Conservation (phyloP, 2,329 filamentous ascomycete genomes). For the Balansia obtecta region DNA sequence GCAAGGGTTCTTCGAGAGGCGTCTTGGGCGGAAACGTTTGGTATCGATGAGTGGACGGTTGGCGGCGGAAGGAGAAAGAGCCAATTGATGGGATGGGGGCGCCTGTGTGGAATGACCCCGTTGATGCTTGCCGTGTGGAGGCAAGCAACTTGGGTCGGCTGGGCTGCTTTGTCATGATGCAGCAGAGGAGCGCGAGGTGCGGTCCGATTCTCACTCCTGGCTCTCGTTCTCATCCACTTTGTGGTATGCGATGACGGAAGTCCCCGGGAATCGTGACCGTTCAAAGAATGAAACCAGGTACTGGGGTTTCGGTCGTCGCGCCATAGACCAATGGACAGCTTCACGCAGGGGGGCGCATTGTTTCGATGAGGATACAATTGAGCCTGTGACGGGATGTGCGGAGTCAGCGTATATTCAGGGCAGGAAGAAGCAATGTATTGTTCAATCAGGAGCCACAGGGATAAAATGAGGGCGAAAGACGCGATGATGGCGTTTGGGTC, state of each 20-base stretch:
- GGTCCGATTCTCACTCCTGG: background rate
- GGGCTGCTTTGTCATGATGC: slow-evolving; percentile 6
- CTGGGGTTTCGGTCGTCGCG: background rate
- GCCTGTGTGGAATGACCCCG: slow-evolving; percentile 40
- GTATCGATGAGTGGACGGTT: slow-evolving; percentile 46
- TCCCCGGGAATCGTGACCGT: background rate
- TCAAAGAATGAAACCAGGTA: background rate
- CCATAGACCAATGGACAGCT: background rate
- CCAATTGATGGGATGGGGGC: slow-evolving; percentile 31
- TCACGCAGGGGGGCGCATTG: background rate
- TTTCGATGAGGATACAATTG: background rate
- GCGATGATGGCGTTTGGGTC: background rate
- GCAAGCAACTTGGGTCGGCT: slow-evolving; percentile 3
- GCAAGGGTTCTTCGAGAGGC: slow-evolving; percentile 34
- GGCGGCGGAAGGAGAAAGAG: slow-evolving; percentile 20
- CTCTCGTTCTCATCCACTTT: background rate
- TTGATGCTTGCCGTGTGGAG: slow-evolving; percentile 18
- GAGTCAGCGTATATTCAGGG: background rate
- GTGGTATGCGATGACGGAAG: background rate
- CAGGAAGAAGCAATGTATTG: background rate
- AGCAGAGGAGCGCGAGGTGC: background rate
- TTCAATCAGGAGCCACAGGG: background rate
- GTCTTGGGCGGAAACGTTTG: slow-evolving; percentile 70
- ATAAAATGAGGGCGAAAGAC: too few species aligned
- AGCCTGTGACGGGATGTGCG: background rate